phyloP scores from a whole-genome alignment of 345 rosid genomes.

The Pistacia atlantica region DNA sequence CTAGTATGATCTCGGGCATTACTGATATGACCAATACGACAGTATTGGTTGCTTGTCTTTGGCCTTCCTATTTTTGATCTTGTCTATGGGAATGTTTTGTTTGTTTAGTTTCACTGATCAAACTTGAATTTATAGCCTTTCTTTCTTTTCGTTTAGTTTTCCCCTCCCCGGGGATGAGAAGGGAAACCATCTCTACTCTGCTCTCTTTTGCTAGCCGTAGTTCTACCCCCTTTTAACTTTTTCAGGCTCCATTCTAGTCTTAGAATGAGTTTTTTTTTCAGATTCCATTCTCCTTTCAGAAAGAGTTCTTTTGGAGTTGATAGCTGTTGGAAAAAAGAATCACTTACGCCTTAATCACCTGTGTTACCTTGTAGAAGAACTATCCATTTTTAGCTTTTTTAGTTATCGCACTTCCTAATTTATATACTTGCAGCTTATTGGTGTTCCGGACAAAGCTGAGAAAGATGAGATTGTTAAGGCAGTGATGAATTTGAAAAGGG shows the following conservation, averaged over 20 bases:
- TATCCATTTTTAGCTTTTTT: not conserved
- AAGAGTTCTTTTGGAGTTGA: not conserved
- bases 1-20: too few relatives aligned
- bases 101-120: not conserved
- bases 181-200: not conserved
- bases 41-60: not conserved
- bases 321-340: not conserved
- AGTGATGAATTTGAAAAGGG: conserved; percentile 68
- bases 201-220: not conserved
- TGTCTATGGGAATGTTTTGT: not conserved
- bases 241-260: not conserved
- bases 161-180: too few relatives aligned
- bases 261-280: not conserved
- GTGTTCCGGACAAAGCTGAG: conserved; percentile 74
- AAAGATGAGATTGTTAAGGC: conserved; percentile 93
- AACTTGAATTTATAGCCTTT: too few relatives aligned
- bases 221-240: not conserved
- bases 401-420: conserved; percentile 6
- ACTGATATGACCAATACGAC: too few relatives aligned
- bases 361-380: not conserved
- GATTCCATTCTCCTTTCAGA: too few relatives aligned
- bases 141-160: too few relatives aligned
- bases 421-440: conserved; percentile 61
- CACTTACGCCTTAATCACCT: not conserved
- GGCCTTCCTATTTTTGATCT: not conserved